Evolutionary conservation across 2,329 filamentous ascomycete genomes (phyloP).

Genomic region (Apiospora rasikravindrae): DNA sequence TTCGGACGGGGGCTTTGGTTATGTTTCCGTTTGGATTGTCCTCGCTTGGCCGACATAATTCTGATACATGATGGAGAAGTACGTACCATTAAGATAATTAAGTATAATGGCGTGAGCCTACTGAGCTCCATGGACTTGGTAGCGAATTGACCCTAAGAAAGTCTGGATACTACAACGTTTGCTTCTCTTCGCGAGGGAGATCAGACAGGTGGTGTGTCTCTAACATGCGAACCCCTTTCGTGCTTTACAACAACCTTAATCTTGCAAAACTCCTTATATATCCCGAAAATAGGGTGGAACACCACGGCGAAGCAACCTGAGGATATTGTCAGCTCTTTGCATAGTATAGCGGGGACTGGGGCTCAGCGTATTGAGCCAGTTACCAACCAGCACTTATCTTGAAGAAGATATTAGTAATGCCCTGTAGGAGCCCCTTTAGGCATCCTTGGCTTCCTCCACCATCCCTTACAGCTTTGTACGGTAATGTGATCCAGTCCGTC

Average conservation of each 20-base stretch:
- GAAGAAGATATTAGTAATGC: neutral
- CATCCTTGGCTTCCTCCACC: neutral
- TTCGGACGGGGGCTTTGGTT: too few species aligned
- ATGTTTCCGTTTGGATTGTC: too few species aligned
- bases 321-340: neutral
- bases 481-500: neutral
- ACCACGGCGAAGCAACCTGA: neutral
- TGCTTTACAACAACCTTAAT: neutral
- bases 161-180: neutral
- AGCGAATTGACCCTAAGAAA: neutral
- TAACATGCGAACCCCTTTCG: neutral
- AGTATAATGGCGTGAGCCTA: neutral
- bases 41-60: neutral
- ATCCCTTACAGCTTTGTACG: constrained; percentile 7
- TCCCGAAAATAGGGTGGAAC: neutral
- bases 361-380: neutral
- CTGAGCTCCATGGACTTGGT: neutral
- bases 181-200: neutral
- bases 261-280: constrained; percentile 1
- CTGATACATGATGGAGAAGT: neutral
- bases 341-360: neutral
- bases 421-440: neutral
- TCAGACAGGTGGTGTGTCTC: neutral
- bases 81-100: neutral
- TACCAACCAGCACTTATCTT: neutral